Evolutionary conservation across 2,329 filamentous ascomycete species (phyloP), one percentile per base, ranked within the genome.

Genomic region (Ophiostoma tasmaniense): DNA sequence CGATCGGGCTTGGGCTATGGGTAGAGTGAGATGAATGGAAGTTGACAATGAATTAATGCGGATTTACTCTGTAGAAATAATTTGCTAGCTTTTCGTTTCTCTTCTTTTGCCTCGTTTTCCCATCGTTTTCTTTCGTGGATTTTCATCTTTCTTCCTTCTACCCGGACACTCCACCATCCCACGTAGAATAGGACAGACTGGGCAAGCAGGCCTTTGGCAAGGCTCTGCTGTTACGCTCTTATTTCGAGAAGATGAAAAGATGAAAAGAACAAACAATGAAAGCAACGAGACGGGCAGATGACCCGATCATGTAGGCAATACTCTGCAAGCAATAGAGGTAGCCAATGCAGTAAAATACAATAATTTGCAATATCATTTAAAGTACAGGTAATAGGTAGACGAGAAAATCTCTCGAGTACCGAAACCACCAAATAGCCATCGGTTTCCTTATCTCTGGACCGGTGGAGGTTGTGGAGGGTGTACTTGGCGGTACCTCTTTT

Each of bases 401-500:
- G 45, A 52, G 45, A 55, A 25, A 55, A 55, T 25, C 22, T n/a
- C 50, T n/a, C 37, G 28, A 13, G 22, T 2, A 52, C 11, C 22
- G 30, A 66, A 67, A n/a, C 42, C 22, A 66, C 67, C 72, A 71
- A 72, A 73, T 72, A 70, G 70, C 71, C 64, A 55, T 65, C 35
- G 42, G 33, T 66, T 71, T 72, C 66, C 73, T 73, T 74, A 73
- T 73, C 72, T 73, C 68, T 73, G 59, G 55, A 37, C 50, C 11
- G 50, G 50, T 55, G 50, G 50, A 55, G 50, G 50, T 55, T 55
- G 67, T 64, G 20, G 61, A 28, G 62, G 30, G 65, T 37, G 68
- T 59, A 55, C 30, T 67, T 55, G 39, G 65, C 22, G 65, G 55
- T 50, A 67, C 22, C 50, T 37, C 6, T 25, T 22, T n/a, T 17